Base-by-base conservation (phyloP, 2,329 filamentous ascomycete genomes). In the Akanthomyces muscarius region DNA sequence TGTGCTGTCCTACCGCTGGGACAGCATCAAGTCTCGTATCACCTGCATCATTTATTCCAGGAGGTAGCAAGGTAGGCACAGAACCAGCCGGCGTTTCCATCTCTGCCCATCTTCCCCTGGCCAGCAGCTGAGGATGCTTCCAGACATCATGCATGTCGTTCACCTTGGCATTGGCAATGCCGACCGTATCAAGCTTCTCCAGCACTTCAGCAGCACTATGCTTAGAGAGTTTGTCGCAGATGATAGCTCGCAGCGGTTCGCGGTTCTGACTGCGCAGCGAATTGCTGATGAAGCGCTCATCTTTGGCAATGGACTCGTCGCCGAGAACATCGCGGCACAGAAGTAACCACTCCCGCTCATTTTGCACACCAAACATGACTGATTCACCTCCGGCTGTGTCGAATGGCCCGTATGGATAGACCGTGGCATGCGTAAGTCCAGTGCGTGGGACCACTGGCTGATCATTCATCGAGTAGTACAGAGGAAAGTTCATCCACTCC, bases 381-480 rank as follows among this genome's bases (percentile, higher is more conserved):
- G 78, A 76, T 0, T 76, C 76, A 0, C 76, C 77, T 11, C 77
- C 77, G 0, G 78, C 79, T 0, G 81, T 79, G 42, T 78, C 71
- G 53, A 86, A 86, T 0, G 82, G 82, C 0, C 83, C 83, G 54
- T 85, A 86, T 0, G 83, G 83, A 64, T 84, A 86, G 6, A 86
- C 83, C 0, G 79, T 73, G 0, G 82, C 81, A 64, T 86, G 83
- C 1, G 81, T 78, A 0, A 83, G 82, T 1, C 83, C 83, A 0
- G 77, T 77, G 2, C 80, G 75, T 1, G 71, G 70, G 0, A 81
- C 81, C 0, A 75, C 72, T 0, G 76, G 65, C 3, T 79, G 77
- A 3, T 75, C 77, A 2, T 82, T 71, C 64, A 76, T 81, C 0
- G 81, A 72, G 64, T 85, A 86, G 67, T 85, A 83, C 67, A 84